Conservation (phyloP, 1,284 basidiomycete species). For the Marasmius tenuissimus region DNA sequence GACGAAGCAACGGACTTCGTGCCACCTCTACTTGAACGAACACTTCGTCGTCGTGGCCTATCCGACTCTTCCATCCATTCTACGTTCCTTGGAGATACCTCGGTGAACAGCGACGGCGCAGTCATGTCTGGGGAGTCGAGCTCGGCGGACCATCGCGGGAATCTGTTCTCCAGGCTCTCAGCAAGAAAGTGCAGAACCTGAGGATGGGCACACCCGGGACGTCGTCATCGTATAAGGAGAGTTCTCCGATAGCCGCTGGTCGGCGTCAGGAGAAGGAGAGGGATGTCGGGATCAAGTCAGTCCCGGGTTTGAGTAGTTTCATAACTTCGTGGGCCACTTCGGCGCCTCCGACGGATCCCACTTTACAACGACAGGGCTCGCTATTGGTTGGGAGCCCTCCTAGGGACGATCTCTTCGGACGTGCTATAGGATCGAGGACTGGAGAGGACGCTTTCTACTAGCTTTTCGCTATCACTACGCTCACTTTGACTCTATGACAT, state of each 20-base stretch:
- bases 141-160: constrained; percentile 33
- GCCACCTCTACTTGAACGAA: constrained; percentile 59
- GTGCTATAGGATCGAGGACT: background rate
- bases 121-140: constrained; percentile 1
- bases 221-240: constrained; percentile 4
- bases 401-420: background rate
- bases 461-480: background rate
- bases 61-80: constrained; percentile 91
- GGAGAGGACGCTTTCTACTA: background rate
- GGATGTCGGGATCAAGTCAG: background rate
- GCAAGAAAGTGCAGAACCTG: constrained; percentile 50
- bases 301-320: background rate
- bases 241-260: background rate
- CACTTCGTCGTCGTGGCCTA: constrained; percentile 75
- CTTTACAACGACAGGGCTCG: background rate
- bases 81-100: constrained; percentile 54
- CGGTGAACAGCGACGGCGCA: constrained; percentile 11
- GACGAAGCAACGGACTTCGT: constrained; percentile 39
- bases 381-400: background rate
- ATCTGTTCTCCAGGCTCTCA: constrained; percentile 52
- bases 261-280: background rate
- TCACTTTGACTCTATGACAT: background rate
- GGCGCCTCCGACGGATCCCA: background rate
- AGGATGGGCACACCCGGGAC: constrained; percentile 20
- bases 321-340: background rate